Percentiles rank a stretch among this genome's conserved stretches.
Conservation (phyloP, 2,329 filamentous ascomycete species). For the Alternaria sp. region DNA sequence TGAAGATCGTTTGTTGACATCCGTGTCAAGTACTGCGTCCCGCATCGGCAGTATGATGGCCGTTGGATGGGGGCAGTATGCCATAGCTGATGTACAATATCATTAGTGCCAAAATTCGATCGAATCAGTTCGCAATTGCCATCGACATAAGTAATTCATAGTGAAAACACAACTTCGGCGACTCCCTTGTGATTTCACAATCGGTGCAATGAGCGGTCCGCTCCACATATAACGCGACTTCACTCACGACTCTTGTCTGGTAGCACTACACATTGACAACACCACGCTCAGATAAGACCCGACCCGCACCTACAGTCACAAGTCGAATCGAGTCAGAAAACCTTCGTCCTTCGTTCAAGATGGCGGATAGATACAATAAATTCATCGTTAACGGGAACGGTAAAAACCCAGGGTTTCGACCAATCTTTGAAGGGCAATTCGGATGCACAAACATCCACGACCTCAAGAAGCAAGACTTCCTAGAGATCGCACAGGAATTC, state of each 20-base stretch:
- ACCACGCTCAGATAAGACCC: accelerated
- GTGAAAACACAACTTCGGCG: background rate
- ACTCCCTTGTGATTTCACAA: background rate
- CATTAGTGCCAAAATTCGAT: background rate
- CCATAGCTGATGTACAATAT: background rate
- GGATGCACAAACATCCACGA: background rate
- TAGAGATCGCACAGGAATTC: background rate
- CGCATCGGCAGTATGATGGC: background rate
- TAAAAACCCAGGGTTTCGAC: background rate
- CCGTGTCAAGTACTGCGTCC: background rate
- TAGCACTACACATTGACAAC: background rate
- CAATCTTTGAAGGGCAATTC: background rate
- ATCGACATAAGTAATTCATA: background rate
- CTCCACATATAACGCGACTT: background rate
- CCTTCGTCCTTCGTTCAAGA: background rate
- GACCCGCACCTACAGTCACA: background rate
- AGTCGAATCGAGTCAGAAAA: background rate
- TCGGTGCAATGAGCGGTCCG: background rate
- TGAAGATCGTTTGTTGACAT: background rate
- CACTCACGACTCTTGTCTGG: background rate
- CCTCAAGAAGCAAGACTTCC: background rate
- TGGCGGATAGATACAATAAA: background rate
- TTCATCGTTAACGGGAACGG: background rate
- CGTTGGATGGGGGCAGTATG: background rate
- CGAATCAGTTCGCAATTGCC: background rate